These are phyloP conservation scores for Mortierella hygrophila DNA, from an alignment of 192 early-diverging fungal genomes.

Conservation along the genomic window DNA sequence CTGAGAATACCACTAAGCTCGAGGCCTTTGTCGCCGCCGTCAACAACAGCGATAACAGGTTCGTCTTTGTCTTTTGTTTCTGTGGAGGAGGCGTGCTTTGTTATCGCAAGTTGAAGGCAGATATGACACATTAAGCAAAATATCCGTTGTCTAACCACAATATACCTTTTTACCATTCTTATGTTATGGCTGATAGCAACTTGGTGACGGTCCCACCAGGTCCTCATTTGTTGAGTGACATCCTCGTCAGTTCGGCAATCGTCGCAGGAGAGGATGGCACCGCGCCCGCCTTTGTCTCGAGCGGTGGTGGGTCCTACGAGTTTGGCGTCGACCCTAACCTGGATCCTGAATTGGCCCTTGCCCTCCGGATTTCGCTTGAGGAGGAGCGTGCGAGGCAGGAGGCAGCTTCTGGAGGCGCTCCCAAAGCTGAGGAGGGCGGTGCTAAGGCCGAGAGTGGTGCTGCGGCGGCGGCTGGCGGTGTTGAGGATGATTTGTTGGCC, in stretches of 20 bases:
- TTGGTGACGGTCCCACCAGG: slow-evolving; percentile 94
- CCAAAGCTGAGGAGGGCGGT: slow-evolving; percentile 58
- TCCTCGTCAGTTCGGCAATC: slow-evolving; percentile 89
- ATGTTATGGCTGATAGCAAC: slow-evolving; percentile 66
- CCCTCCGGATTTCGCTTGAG: slow-evolving; percentile 95
- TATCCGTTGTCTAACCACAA: neutral
- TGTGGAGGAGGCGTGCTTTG: neutral
- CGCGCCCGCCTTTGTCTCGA: slow-evolving; percentile 72
- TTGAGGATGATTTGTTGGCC: slow-evolving; percentile 74
- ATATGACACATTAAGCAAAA: neutral
- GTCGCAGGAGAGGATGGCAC: slow-evolving; percentile 86
- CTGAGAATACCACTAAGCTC: slow-evolving; percentile 89
- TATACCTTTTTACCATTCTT: neutral
- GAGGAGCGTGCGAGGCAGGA: slow-evolving; percentile 95
- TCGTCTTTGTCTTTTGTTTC: neutral
- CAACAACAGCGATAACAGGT: slow-evolving; percentile 94
- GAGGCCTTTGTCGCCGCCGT: slow-evolving; percentile 91
- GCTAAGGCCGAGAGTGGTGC: slow-evolving; percentile 27
- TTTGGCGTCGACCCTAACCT: slow-evolving; percentile 95
- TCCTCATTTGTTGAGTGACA: slow-evolving; percentile 91
- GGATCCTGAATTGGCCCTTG: slow-evolving; percentile 95
- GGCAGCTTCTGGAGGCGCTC: slow-evolving; percentile 58
- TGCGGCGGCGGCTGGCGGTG: slow-evolving; percentile 51
- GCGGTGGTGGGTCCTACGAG: slow-evolving; percentile 81
- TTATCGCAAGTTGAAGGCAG: neutral